Evolutionary conservation across 176 grass and related monocot species (phyloP).

Genomic region (Oropetium thomaeum): DNA sequence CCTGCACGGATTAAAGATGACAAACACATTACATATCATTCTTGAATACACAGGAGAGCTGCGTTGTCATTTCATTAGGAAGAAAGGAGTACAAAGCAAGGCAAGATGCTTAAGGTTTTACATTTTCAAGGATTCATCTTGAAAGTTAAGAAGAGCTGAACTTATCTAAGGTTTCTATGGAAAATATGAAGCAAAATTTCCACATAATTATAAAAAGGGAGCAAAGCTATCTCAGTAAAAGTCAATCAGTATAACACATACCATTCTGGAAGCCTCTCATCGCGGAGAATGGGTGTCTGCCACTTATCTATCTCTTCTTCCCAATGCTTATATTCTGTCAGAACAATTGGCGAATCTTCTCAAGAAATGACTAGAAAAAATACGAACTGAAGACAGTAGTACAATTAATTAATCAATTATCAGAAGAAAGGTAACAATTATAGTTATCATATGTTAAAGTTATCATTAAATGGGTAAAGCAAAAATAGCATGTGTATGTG

Average conservation of each 20-base stretch:
- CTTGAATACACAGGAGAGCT: no score
- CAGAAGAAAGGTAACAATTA: conserved; percentile 21
- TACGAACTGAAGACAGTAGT: background rate
- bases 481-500: background rate
- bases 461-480: background rate
- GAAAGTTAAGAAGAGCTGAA: conserved; percentile 18
- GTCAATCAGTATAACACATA: conserved; percentile 29
- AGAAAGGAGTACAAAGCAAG: no score
- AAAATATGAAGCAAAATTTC: background rate
- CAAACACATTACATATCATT: conserved; percentile 14
- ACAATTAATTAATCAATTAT: conserved; percentile 24
- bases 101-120: no score
- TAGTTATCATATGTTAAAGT: conserved; percentile 14
- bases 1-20: conserved; percentile 61
- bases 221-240: background rate
- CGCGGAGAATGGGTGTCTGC: conserved; percentile 72
- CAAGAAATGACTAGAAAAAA: conserved; percentile 26
- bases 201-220: background rate
- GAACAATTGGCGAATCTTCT: conserved; percentile 26
- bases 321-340: conserved; percentile 86
- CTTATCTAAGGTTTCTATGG: background rate
- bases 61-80: no score
- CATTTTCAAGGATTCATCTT: no score
- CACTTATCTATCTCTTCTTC: conserved; percentile 92
- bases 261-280: conserved; percentile 93